Evolutionary conservation across 345 rosid species (phyloP).

Genomic region (Rhodamnia rubescens): DNA sequence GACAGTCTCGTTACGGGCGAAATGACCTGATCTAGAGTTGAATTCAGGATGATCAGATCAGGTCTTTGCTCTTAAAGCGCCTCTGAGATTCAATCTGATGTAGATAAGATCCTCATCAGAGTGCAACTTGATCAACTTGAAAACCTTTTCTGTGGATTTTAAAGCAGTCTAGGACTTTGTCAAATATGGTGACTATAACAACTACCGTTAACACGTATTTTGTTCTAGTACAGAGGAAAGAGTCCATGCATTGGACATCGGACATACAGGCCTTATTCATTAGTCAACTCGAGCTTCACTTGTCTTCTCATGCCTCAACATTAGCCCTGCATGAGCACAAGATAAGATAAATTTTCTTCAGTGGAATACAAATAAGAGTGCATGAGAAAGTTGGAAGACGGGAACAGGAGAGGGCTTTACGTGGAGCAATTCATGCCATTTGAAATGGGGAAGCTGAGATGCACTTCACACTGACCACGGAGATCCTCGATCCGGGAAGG

Average conservation of each 20-base stretch:
- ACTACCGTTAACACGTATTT: neutral
- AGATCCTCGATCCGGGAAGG: slow-evolving; percentile 5
- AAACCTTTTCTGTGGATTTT: neutral
- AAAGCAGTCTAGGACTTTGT: neutral
- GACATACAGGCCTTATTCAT: neutral
- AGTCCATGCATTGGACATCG: neutral
- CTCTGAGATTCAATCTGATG: neutral
- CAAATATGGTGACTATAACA: neutral
- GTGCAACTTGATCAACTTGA: neutral
- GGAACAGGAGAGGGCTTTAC: neutral
- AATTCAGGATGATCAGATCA: neutral
- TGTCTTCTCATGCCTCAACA: neutral
- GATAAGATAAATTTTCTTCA: neutral
- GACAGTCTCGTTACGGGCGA: neutral
- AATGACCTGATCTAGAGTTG: neutral
- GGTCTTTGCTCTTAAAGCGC: neutral
- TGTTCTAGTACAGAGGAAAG: neutral
- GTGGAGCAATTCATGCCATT: slow-evolving; percentile 27
- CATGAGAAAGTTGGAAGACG: neutral
- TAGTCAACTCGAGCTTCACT: neutral
- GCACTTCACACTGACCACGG: neutral
- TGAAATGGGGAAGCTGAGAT: slow-evolving; percentile 22
- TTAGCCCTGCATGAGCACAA: neutral
- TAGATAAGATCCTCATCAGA: neutral
- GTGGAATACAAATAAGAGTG: neutral